These are phyloP conservation scores for Colletotrichum abscissum DNA, from an alignment of 2,329 filamentous ascomycete species.

Conservation along the genomic window DNA sequence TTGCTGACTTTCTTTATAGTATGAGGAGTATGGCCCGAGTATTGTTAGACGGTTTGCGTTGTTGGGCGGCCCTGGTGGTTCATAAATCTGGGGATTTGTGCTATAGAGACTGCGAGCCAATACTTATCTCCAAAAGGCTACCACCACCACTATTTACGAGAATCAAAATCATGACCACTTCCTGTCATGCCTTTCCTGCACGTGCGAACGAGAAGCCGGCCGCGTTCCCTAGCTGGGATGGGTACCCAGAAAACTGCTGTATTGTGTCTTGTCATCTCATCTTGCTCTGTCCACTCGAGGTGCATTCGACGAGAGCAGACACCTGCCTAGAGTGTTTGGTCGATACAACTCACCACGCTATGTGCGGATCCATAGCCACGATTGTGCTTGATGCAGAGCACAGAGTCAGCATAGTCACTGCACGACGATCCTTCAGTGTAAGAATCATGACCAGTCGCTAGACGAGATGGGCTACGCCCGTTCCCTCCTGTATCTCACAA, in stretches of 20 bases:
- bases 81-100: slow-evolving; percentile 55
- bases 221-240: neutral
- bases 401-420: too few species aligned
- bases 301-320: neutral
- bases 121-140: slow-evolving; percentile 12
- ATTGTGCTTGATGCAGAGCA: too few species aligned
- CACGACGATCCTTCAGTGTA: too few species aligned
- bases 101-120: slow-evolving; percentile 16
- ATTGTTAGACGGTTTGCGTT: slow-evolving; percentile 96
- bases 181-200: slow-evolving; percentile 15
- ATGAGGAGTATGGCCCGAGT: slow-evolving; percentile 95
- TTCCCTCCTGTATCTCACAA: too few species aligned
- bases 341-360: too few species aligned
- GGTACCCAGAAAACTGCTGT: neutral
- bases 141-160: slow-evolving; percentile 22
- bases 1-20: slow-evolving; percentile 60
- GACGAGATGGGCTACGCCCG: too few species aligned
- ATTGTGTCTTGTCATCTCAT: neutral
- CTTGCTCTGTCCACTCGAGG: neutral
- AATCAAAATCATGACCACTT: slow-evolving; percentile 29
- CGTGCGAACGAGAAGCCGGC: neutral
- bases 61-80: slow-evolving; percentile 89
- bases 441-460: too few species aligned
- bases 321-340: too few species aligned
- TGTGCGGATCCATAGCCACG: too few species aligned